phyloP scores from a whole-genome alignment of 2,329 filamentous ascomycete genomes.

The Erysiphe pulchra region DNA sequence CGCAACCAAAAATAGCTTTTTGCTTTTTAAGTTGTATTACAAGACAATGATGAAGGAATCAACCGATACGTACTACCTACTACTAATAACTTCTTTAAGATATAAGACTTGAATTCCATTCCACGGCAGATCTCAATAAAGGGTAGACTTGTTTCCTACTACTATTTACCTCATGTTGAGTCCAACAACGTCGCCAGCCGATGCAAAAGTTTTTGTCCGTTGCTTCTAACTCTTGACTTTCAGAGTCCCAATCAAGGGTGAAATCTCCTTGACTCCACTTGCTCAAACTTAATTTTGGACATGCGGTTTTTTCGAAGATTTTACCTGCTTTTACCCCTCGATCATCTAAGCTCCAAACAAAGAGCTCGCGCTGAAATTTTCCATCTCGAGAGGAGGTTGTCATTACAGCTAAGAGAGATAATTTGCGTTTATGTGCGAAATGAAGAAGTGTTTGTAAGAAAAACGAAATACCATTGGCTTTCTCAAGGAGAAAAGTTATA shows the following conservation, averaged over 20 bases:
- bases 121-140: constrained; percentile 25
- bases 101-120: too few species aligned
- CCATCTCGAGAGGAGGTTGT: constrained; percentile 31
- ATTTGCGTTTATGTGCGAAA: constrained; percentile 27
- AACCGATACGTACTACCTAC: too few species aligned
- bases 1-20: too few species aligned
- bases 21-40: too few species aligned
- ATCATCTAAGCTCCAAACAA: constrained; percentile 35
- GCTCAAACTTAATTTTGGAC: constrained; percentile 27
- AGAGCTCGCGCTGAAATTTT: constrained; percentile 35
- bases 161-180: constrained; percentile 32
- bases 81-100: too few species aligned
- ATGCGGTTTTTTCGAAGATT: constrained; percentile 23
- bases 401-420: constrained; percentile 45
- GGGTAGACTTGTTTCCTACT: constrained; percentile 47
- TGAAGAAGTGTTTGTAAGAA: constrained; percentile 23
- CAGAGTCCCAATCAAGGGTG: constrained; percentile 14
- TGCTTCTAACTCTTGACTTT: too few species aligned
- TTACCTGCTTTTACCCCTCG: constrained; percentile 23
- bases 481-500: constrained; percentile 34
- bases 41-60: too few species aligned
- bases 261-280: constrained; percentile 24
- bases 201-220: constrained; percentile 2
- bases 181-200: constrained; percentile 35
- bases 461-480: constrained; percentile 17